Evolutionary conservation across 1,284 basidiomycete species (phyloP), one percentile per base, ranked within the genome.

Genomic region (Spongispora temasekensis): DNA sequence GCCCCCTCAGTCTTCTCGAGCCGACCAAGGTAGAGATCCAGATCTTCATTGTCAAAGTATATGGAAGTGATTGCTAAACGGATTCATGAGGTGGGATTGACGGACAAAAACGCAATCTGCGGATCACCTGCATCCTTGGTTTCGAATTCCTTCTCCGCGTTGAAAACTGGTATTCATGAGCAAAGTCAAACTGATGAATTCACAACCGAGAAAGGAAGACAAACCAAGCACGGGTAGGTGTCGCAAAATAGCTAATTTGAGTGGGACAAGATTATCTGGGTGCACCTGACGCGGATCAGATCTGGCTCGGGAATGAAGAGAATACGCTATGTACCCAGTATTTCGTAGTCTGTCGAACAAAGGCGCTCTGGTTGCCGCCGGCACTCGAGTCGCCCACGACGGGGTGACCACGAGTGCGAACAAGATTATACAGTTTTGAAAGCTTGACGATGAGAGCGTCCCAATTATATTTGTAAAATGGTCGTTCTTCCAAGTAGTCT

Each of bases 1-100:
- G 97, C 97, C 6, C 97, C 97, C 79, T 99, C 97, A 0, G 95
- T 98, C 84, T 99, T 99, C 78, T 99, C 97, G 27, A 99, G 81
- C 57, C 97, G 90, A 51, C 97, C 97, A 19, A 99, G 89, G 73
- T 99, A 99, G n/a, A 99, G 85, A 65, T 99, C 97, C 48, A 99
- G 85, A 56, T 97, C 93, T 72, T 97, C 93, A 67, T 98, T 97
- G 73, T 98, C 96, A 65, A 94, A 94, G 76, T 95, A 95, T 58
- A 95, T 91, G 2, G 93, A 94, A 0, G 93, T 93, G 64, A 93
- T 93, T 9, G 91, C 91, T 88, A 66, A 52, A 28, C 59, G 27
- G 53, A 30, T 17, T 28, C 10, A 54, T 62, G 59, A 72, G 60
- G 55, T n/a, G 4, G 10, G 4, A 48, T 12, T 1, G 10, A 40